Evolutionary conservation across 2,329 filamentous ascomycete species (phyloP).

Genomic region (Pezicula rhizophila): DNA sequence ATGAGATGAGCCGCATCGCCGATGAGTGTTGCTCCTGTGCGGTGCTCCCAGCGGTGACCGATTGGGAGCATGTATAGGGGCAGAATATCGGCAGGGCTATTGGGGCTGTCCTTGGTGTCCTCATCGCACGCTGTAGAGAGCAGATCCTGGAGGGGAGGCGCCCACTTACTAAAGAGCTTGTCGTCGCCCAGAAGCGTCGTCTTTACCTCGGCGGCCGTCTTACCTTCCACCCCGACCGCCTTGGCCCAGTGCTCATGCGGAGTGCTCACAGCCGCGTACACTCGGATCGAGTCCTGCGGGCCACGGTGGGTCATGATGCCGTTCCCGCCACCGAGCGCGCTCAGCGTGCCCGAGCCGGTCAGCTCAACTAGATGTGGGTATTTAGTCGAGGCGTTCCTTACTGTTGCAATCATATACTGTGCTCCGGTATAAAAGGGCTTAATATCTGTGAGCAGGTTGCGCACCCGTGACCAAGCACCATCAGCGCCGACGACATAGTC

Average conservation of each 20-base stretch:
- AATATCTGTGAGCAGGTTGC: slow-evolving; percentile 20
- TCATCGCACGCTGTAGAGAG: slow-evolving; percentile 18
- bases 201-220: background rate
- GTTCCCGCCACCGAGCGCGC: slow-evolving; percentile 16
- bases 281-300: slow-evolving; percentile 17
- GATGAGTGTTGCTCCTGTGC: slow-evolving; percentile 35
- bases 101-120: slow-evolving; percentile 3
- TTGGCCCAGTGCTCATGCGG: background rate
- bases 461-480: slow-evolving; percentile 32
- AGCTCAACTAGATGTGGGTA: slow-evolving; percentile 19
- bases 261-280: slow-evolving; percentile 6
- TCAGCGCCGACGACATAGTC: slow-evolving; percentile 32
- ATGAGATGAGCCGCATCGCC: slow-evolving; percentile 42
- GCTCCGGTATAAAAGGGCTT: slow-evolving; percentile 31
- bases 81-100: background rate
- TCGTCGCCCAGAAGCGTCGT: no score
- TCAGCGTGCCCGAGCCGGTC: slow-evolving; percentile 20
- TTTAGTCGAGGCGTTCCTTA: slow-evolving; percentile 13
- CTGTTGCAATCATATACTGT: slow-evolving; percentile 4
- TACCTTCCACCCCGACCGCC: background rate
- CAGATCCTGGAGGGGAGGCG: slow-evolving; percentile 2
- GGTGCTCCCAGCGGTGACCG: slow-evolving; percentile 2
- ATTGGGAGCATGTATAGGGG: slow-evolving; percentile 3
- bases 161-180: background rate
- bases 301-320: slow-evolving; percentile 22